These are phyloP conservation scores for Suillus placidus DNA, from an alignment of 768 basidiomycete genomes.

Conservation along the genomic window DNA sequence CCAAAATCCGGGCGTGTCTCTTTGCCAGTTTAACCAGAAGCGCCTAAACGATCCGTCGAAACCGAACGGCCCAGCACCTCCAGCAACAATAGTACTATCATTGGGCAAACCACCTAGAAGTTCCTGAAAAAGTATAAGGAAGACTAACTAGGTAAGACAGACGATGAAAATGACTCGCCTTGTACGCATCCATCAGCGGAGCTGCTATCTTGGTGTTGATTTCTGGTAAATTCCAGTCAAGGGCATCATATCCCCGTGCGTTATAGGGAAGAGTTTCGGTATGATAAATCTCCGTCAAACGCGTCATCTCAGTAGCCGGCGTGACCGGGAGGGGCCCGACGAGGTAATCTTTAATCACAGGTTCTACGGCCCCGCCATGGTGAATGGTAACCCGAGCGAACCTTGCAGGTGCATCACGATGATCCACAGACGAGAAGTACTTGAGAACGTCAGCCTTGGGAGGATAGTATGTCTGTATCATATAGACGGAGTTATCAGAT, in stretches of 20 bases:
- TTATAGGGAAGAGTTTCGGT: constrained; percentile 56
- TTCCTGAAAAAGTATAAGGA: constrained; percentile 37
- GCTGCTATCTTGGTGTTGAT: constrained; percentile 38
- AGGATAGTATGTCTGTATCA: constrained; percentile 54
- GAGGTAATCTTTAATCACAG: constrained; percentile 53
- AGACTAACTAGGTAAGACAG: neutral
- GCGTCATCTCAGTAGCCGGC: constrained; percentile 40
- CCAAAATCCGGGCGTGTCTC: constrained; percentile 52
- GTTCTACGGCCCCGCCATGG: constrained; percentile 44
- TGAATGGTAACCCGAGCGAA: constrained; percentile 54
- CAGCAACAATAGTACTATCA: constrained; percentile 50
- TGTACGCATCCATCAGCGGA: constrained; percentile 42
- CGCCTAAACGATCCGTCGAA: constrained; percentile 65
- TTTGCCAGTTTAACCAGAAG: constrained; percentile 53
- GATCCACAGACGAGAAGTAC: constrained; percentile 44
- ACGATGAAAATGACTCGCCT: constrained; percentile 34
- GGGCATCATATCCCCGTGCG: constrained; percentile 42
- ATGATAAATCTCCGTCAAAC: constrained; percentile 54
- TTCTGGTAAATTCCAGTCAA: constrained; percentile 26
- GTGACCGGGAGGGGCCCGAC: constrained; percentile 60
- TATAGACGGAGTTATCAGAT: constrained; percentile 53
- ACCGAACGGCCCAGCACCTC: constrained; percentile 52
- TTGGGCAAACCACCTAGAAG: constrained; percentile 50
- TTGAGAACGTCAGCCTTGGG: constrained; percentile 48
- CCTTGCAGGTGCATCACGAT: constrained; percentile 33